Evolutionary conservation across 139 green algal genomes (phyloP), one percentile per base, ranked within the genome.

Genomic region (Marvania coccoides): DNA sequence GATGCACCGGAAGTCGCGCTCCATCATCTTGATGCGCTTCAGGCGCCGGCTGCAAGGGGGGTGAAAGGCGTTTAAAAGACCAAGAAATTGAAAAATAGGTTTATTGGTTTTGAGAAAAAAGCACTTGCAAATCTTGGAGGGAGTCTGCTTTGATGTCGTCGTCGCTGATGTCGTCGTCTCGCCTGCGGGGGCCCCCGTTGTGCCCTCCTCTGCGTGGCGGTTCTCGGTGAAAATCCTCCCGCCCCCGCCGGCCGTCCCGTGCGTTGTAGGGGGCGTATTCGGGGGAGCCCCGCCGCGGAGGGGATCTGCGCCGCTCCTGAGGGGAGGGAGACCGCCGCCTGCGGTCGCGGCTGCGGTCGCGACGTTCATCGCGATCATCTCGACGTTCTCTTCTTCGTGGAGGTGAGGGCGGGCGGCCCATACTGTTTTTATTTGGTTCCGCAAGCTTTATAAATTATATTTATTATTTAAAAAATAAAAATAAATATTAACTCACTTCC

Each of bases 1-100:
- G 30, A 93, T 76, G 42, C 70, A 75, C 40, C 70, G 73, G 9
- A 79, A 60, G 46, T 79, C 67, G 0, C 73, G 70, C 67, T 91
- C 76, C 65, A 65, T 76, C 74, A 93, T 62, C 57, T 87, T 82
- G 1, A 81, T 53, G 0, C 87, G 82, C 73, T 89, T 88, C 55
- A 87, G 69, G 0, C 85, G 72, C 3, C 87, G 80, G 59, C 85
- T 91, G 81, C 46, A 34, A 10, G 5, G 14, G 26, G 12, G 28
- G 29, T 3, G n/a, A n/a, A n/a, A n/a, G n/a, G n/a, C n/a, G n/a
- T n/a, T 59, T 26, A 28, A 28, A 19, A 28, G 42, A 51, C 19
- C 42, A 51, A 19, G 19, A 51, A 51, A 51, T 51, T 51, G 19
- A 51, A 19, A 19, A 28, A 19, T 19, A 51, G 42, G 19, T 19